Base-by-base conservation (phyloP, 164 flowering plant species). In the Tinospora cordifolia region DNA sequence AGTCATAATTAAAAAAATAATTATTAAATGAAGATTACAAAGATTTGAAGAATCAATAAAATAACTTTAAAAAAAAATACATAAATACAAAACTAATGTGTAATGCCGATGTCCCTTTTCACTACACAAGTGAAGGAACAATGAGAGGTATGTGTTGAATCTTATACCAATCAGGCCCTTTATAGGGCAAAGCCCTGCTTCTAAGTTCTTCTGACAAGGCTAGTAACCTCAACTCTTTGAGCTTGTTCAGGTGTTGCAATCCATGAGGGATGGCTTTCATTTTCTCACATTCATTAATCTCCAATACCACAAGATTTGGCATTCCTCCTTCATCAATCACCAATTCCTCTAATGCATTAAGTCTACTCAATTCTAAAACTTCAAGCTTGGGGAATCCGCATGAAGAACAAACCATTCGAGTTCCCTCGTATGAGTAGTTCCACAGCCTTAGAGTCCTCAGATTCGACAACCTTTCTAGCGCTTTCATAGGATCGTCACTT, bases 131-230 rank as follows among this genome's bases (percentile, higher is more conserved):
- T 51, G 67, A 21, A 65, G 49, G 67, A 19, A 39, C 44, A 26
- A 73, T 14, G 21, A 34, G 27, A 21, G 71, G 67, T 68, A 68
- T 38, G 63, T 63, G 68, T 63, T 8, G 17, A 44, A 73, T 63
- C 62, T 60, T 68, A 24, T 62, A 19, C 76, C 76, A 38, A 65
- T 68, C 71, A 60, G 44, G 68, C 22, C 68, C 71, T 17, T 25
- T 12, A 14, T 65, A n/a, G 5, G 27, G 25, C 7, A 27, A 21
- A 9, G 74, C 60, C 59, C 71, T 74, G 3, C n/a, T 14, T 58
- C 22, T 59, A 25, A 81, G 74, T 26, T 65, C 51, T 1, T 49
- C 36, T 6, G 75, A 67, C 78, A 79, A 72, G 2, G 38, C 57
- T 0, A 25, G 22, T 17, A 81, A 70, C 34, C 66, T 63, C 68